These are phyloP conservation scores for Aspergillus sojae DNA, from an alignment of 2,329 filamentous ascomycete genomes.

Conservation along the genomic window DNA sequence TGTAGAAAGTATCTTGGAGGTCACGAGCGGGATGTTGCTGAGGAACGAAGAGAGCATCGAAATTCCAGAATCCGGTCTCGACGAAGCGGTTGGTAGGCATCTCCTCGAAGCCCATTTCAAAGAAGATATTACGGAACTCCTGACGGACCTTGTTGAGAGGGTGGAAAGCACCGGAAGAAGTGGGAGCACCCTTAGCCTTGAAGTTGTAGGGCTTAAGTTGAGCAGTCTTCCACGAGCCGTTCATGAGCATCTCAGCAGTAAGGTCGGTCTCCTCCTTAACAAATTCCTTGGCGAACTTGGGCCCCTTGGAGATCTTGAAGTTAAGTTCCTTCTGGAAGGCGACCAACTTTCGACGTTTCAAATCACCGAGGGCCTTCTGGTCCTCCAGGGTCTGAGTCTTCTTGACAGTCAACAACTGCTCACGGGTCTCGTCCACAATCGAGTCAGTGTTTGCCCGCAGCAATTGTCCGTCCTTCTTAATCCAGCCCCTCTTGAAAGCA, in stretches of 20 bases:
- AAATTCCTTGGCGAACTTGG: conserved; percentile 86
- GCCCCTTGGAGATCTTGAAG: conserved; percentile 82
- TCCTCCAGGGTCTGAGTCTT: conserved; percentile 70
- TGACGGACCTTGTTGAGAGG: conserved; percentile 88
- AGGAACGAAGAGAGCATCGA: conserved; percentile 93
- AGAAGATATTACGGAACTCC: conserved; percentile 98
- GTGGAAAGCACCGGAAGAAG: conserved; percentile 54
- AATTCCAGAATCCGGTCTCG: conserved; percentile 99
- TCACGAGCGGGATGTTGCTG: conserved; percentile 98
- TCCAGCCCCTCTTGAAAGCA: conserved; percentile 78
- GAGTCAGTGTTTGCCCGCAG: conserved; percentile 63
- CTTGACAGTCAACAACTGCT: conserved; percentile 74
- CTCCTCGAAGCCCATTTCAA: conserved; percentile 97
- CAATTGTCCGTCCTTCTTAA: conserved; percentile 64
- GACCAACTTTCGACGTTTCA: conserved; percentile 91
- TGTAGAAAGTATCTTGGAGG: conserved; percentile 98
- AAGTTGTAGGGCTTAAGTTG: conserved; percentile 86
- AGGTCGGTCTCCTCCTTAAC: conserved; percentile 93
- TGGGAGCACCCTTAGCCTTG: conserved; percentile 64
- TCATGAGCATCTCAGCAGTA: conserved; percentile 86
- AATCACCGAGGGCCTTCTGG: conserved; percentile 73
- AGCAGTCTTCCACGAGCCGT: conserved; percentile 87
- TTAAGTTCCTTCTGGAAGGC: conserved; percentile 79
- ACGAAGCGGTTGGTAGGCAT: conserved; percentile 95
- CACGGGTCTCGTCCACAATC: conserved; percentile 77